Evolutionary conservation across 345 rosid genomes (phyloP).

Genomic region (Eucalyptus sp.): DNA sequence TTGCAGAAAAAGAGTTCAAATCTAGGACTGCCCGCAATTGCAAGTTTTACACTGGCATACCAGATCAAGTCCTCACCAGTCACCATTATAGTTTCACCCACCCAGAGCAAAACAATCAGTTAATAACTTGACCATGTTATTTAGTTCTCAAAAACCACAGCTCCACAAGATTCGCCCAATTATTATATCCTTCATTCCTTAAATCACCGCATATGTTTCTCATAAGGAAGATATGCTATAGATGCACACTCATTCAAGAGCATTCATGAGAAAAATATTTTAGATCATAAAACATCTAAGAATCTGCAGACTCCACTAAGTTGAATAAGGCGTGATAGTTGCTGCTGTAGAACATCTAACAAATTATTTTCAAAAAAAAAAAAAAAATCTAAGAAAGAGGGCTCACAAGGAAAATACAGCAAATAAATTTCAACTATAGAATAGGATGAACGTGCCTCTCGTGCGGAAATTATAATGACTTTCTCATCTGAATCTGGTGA

Average conservation of each 20-base stretch:
- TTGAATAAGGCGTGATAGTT: not conserved
- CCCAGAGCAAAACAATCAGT: not conserved
- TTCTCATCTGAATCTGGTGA: conserved; percentile 55
- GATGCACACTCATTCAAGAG: not conserved
- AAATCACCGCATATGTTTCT: not conserved
- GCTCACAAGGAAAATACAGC: not conserved
- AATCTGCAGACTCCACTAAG: not conserved
- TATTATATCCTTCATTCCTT: not conserved
- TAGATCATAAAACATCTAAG: not conserved
- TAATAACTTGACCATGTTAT: not conserved
- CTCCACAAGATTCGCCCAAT: not conserved
- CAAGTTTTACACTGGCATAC: not conserved
- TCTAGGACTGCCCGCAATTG: not conserved
- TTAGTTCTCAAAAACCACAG: not conserved
- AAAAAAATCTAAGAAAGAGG: not conserved
- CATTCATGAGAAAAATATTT: not conserved
- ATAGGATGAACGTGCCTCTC: conserved; percentile 46
- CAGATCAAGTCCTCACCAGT: not conserved
- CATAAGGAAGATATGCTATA: not conserved
- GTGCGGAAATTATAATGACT: conserved; percentile 55
- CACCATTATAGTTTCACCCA: not conserved
- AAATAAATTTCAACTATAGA: not conserved
- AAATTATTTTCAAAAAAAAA: not conserved
- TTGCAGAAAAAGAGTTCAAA: not conserved
- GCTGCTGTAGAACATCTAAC: not conserved